Evolutionary conservation across 2,329 filamentous ascomycete species (phyloP).

Genomic region (Rugonectria rugulosa): DNA sequence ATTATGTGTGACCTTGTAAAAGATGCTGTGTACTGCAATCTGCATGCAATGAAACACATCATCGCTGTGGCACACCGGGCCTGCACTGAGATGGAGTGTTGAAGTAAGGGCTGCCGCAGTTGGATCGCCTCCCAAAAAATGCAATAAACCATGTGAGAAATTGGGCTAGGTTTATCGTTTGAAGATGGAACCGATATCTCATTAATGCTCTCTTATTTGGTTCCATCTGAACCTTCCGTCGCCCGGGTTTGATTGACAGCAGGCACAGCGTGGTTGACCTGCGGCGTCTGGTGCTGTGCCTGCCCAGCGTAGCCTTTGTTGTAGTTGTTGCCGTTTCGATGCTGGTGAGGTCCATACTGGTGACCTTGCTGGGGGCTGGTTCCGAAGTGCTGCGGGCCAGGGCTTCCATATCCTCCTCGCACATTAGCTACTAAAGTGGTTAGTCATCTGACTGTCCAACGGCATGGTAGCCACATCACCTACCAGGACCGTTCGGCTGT

Average conservation of each 20-base stretch:
- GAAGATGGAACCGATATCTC: conserved; percentile 21
- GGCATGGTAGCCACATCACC: conserved; percentile 51
- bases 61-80: conserved; percentile 28
- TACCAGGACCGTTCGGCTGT: conserved; percentile 74
- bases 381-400: conserved; percentile 68
- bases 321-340: conserved; percentile 63
- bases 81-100: conserved; percentile 33
- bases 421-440: conserved; percentile 64
- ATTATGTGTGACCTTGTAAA: conserved; percentile 29
- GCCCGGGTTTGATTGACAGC: conserved; percentile 43
- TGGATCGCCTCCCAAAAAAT: conserved; percentile 34
- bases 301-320: conserved; percentile 60
- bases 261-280: conserved; percentile 45
- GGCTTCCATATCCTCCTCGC: conserved; percentile 66
- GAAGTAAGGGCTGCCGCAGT: conserved; percentile 30
- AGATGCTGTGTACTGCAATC: conserved; percentile 34
- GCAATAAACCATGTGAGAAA: conserved; percentile 33
- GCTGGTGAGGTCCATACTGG: conserved; percentile 65
- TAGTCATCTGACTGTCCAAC: conserved; percentile 41
- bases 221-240: conserved; percentile 53
- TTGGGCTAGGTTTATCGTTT: conserved; percentile 32
- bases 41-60: conserved; percentile 32
- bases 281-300: conserved; percentile 50
- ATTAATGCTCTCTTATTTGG: conserved; percentile 47
- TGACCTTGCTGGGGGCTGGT: conserved; percentile 72